These are phyloP conservation scores for Jacaranda copaia DNA, from an alignment of 257 asterid genomes.

Conservation along the genomic window DNA sequence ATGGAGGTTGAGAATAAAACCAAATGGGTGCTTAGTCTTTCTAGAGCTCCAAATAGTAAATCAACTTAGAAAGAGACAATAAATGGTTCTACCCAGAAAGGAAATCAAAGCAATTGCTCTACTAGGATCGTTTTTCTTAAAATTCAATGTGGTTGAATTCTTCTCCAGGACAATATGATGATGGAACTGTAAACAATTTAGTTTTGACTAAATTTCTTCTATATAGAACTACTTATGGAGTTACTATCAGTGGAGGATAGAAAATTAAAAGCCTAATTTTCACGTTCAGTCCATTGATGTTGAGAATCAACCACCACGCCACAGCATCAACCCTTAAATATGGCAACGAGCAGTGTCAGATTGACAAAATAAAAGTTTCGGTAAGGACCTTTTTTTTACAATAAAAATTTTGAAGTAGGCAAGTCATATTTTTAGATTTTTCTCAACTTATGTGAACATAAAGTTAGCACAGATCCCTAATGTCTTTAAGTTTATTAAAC, in stretches of 20 bases:
- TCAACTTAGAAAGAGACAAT: neutral
- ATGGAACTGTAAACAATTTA: neutral
- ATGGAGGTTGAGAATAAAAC: too few species aligned
- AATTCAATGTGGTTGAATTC: neutral
- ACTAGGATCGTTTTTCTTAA: neutral
- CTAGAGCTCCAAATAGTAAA: neutral
- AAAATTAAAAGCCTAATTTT: constrained; percentile 18
- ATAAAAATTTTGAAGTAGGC: neutral
- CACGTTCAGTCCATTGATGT: constrained; percentile 1
- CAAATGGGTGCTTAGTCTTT: neutral
- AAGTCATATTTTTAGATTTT: neutral
- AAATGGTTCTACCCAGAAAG: neutral
- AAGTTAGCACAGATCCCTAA: constrained; percentile 3
- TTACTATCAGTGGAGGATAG: neutral
- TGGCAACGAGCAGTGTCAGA: too few species aligned
- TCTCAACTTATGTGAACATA: neutral
- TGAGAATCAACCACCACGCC: neutral
- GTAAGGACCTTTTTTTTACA: neutral
- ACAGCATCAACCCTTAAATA: too few species aligned
- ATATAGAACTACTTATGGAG: constrained; percentile 9
- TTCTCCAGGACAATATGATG: neutral
- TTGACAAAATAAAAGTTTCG: too few species aligned
- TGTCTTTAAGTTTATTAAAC: neutral
- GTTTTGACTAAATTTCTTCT: neutral
- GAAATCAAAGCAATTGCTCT: constrained; percentile 9